Evolutionary conservation across 2,329 filamentous ascomycete species (phyloP), one percentile per base, ranked within the genome.

Genomic region (Aspergillus piperis): DNA sequence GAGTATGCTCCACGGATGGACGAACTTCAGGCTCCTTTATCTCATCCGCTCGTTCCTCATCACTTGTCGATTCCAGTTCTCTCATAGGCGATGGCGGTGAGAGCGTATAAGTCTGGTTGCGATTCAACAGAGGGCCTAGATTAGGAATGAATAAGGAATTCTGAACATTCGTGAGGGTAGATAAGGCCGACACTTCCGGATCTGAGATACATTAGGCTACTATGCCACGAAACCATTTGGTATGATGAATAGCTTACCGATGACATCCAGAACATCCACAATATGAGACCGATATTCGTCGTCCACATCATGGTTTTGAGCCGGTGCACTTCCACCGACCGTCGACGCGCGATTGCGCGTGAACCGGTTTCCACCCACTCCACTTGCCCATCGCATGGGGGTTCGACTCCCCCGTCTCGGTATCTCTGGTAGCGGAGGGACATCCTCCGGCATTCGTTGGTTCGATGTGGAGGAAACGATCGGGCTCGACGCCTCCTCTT

Each of bases 61-160:
- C 67, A 13, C 69, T 71, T 11, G 63, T 44, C 27, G 71, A 66
- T 49, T 66, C 68, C 21, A 67, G 66, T 30, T 70, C 69, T 32
- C 70, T 64, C 65, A 72, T 75, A 5, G 58, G 56, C 15, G 54
- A 41, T 19, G 74, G 76, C 25, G 83, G 83, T 5, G 87, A 87
- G 7, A 95, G 81, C 44, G 86, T 86, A 73, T 95, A 96, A 0
- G 90, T 92, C 1, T 91, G 91, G 62, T 88, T 83, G 52, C 92
- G 85, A 70, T 96, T 95, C 53, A 96, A 68, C 67, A 86, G 87
- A 60, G 82, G 80, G 42, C 91, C 91, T n/a, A 96, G 81, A 65
- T 92, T 88, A 0, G 92, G 92, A 2, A 96, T 80, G 75, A 96
- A 96, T 8, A 96, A 85, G 0, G 91, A 95, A 73, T 96, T 96